Percentiles rank a stretch among this genome's conserved stretches.
phyloP scores from a whole-genome alignment of 202 grass and related monocot species.

The Setaria italica region DNA sequence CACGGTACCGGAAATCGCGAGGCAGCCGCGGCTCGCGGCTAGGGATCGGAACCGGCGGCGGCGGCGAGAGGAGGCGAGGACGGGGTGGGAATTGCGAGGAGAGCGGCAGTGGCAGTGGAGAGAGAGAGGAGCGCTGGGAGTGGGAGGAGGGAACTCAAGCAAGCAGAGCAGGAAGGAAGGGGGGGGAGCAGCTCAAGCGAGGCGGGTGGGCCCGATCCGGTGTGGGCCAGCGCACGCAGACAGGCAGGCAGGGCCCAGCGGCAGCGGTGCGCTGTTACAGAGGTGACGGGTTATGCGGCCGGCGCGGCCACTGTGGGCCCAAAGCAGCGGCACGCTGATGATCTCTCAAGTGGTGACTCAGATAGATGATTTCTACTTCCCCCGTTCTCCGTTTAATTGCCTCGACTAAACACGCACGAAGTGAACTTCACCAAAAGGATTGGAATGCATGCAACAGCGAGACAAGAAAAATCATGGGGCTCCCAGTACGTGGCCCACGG shows the following conservation, averaged over 20 bases:
- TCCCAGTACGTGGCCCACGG: neutral
- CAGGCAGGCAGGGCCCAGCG: constrained; percentile 3
- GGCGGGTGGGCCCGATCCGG: neutral
- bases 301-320: no score
- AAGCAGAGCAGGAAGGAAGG: neutral
- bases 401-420: no score
- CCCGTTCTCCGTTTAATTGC: no score
- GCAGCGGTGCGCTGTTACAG: neutral
- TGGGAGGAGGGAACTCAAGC: neutral
- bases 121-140: neutral
- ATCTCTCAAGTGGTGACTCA: no score
- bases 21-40: neutral
- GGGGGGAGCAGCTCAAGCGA: neutral
- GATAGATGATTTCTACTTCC: no score
- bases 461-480: neutral
- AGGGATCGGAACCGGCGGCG: neutral
- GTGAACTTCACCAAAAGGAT: no score
- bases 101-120: constrained; percentile 20
- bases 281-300: neutral
- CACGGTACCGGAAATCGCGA: constrained; percentile 9
- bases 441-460: neutral
- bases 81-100: neutral
- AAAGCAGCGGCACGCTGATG: no score
- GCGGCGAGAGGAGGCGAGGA: neutral
- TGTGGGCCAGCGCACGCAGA: neutral